Base-by-base conservation (phyloP, 768 basidiomycete species). In the Lactifluus echinatus region DNA sequence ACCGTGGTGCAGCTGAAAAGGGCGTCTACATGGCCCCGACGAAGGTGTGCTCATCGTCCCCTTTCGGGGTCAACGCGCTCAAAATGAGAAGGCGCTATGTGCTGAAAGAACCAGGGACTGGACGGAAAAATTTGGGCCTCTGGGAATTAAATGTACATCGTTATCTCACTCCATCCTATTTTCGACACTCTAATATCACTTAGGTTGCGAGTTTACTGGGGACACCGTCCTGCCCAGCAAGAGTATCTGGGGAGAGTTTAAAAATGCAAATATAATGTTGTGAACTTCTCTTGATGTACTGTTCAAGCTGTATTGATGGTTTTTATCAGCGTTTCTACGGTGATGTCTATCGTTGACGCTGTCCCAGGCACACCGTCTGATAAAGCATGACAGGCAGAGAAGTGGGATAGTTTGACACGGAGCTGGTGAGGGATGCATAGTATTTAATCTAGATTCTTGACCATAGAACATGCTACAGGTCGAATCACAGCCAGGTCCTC, bases 21-120 rank as follows among this genome's bases (percentile, higher is more conserved):
- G 87, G 86, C 61, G 82, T 99, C 15, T 99, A 99, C 66, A 83
- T 99, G 64, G 89, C 93, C 1, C 94, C 93, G 0, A 94, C 92
- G 2, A 95, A 94, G 77, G 92, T 87, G 43, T 48, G 42, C 15
- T 8, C 17, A 26, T 58, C 21, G 24, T 34, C 46, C 19, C 37
- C 37, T 21, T 24, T 46, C 6, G 7, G 3, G 21, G 24, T 34
- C 6, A 50, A 54, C 57, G 62, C 17, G 3, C 17, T 51, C 23
- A 57, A 23, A 31, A 11, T 7, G 7, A 28, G 10, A 42, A 96
- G 90, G 91, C 93, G 0, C 73, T 98, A 4, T 98, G 95, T 63
- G 76, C 84, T 0, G 94, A 99, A 72, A 81, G 87, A 59, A 79
- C 77, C 58, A 76, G 76, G 51, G 95, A 97, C 65, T 99, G 96